These are phyloP conservation scores for Phellopilus nigrolimitatus DNA, from an alignment of 1,284 basidiomycete genomes.

Conservation along the genomic window DNA sequence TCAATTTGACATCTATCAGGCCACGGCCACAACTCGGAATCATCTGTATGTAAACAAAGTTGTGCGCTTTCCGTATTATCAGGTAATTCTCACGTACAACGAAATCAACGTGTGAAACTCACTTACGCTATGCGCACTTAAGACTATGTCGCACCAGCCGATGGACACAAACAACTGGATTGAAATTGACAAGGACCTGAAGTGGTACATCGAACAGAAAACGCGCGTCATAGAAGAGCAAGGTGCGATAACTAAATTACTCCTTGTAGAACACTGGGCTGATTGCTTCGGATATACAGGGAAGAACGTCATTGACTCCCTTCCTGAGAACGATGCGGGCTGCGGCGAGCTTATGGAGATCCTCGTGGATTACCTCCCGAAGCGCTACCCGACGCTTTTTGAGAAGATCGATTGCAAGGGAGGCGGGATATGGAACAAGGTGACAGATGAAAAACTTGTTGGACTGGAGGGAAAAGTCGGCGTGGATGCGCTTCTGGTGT, in stretches of 20 bases:
- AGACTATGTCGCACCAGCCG: constrained; percentile 38
- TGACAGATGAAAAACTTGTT: constrained; percentile 30
- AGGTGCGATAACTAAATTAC: constrained; percentile 23
- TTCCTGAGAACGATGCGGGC: constrained; percentile 36
- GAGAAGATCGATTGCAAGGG: constrained; percentile 20
- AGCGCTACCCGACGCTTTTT: constrained; percentile 37
- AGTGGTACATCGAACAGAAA: constrained; percentile 37
- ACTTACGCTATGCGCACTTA: neutral
- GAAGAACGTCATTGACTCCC: constrained; percentile 33
- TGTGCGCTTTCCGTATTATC: constrained; percentile 33
- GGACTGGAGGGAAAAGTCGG: constrained; percentile 25
- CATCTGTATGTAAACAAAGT: constrained; percentile 36
- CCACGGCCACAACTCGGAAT: constrained; percentile 31
- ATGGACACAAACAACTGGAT: constrained; percentile 41
- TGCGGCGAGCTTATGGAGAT: constrained; percentile 35
- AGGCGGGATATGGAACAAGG: constrained; percentile 34
- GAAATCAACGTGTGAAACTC: neutral
- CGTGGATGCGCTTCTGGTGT: constrained; percentile 31
- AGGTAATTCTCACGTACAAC: constrained; percentile 23
- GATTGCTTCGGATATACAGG: constrained; percentile 23
- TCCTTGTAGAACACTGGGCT: constrained; percentile 2
- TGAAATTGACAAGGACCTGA: constrained; percentile 37
- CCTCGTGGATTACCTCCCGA: constrained; percentile 34
- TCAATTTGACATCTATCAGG: constrained; percentile 26
- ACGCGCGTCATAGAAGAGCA: constrained; percentile 32